These are phyloP conservation scores for Magnolia sinica DNA, from an alignment of 164 flowering plant genomes.

Conservation along the genomic window DNA sequence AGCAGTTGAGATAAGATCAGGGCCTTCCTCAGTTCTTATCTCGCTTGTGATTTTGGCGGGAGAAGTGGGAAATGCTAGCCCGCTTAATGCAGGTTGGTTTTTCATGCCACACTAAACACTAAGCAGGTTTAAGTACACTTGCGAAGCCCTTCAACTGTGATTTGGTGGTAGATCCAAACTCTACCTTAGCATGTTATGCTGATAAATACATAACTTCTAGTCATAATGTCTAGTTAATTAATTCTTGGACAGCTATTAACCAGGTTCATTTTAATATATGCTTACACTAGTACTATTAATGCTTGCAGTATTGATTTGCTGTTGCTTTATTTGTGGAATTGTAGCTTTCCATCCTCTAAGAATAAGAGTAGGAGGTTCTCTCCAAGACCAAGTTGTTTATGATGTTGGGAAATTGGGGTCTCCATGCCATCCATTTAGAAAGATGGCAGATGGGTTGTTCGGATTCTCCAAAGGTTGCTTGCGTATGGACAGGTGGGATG, in stretches of 20 bases:
- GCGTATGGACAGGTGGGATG: slow-evolving; percentile 74
- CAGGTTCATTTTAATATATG: background rate
- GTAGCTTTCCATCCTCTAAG: slow-evolving; percentile 74
- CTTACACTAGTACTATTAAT: background rate
- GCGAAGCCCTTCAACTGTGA: background rate
- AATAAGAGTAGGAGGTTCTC: slow-evolving; percentile 82
- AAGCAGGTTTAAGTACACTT: background rate
- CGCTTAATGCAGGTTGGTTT: background rate
- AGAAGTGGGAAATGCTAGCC: background rate
- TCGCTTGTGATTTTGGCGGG: background rate
- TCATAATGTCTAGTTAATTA: background rate
- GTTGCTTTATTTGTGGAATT: slow-evolving; percentile 13
- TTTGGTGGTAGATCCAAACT: background rate
- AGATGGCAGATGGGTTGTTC: slow-evolving; percentile 55
- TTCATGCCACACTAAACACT: background rate
- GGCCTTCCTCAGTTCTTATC: too few relatives aligned
- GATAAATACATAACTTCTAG: background rate
- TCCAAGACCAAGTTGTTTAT: slow-evolving; percentile 86
- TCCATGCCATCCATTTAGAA: slow-evolving; percentile 69
- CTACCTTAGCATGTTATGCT: background rate
- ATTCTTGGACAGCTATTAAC: background rate
- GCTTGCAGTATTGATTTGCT: background rate
- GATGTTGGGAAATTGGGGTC: slow-evolving; percentile 41
- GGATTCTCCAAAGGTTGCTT: slow-evolving; percentile 87
- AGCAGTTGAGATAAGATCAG: too few relatives aligned